Evolutionary conservation across 371 early-diverging fungal species (phyloP), one percentile per base, ranked within the genome.

Genomic region (Entomophthora muscae): DNA sequence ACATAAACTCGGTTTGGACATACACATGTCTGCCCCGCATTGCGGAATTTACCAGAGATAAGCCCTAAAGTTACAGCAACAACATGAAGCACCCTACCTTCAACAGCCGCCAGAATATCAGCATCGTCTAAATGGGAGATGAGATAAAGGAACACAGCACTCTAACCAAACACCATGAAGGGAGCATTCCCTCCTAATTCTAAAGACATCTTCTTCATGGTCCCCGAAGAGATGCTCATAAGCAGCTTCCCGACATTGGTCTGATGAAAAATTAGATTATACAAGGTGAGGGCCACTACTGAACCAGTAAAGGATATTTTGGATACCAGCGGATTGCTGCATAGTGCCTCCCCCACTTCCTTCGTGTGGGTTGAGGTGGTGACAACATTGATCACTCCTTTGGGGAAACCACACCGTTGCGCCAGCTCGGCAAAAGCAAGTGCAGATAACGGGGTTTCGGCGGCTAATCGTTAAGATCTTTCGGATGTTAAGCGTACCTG

Each of bases 181-280:
- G 95, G 83, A 10, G 95, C 92, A 65, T 90, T 90, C 60, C 89
- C 90, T 55, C 90, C 90, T 3, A 90, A 70, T 67, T 90, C 90
- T 73, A 90, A 69, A 17, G 89, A 85, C 0, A 88, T 68, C 64
- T 81, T 84, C 75, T 90, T 90, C 72, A 90, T 76, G 2, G 87
- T 87, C 33, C 77, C 70, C 0, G 87, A 71, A 22, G 84, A 73
- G 70, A 85, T 85, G n/a, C 73, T 66, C 83, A 86, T 78, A 62
- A 88, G 70, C 26, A 80, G 64, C 64, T 88, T 87, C 62, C 90
- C 90, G 2, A 85, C 83, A 21, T 70, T 71, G 2, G 85, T 84
- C 69, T 78, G 66, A 52, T 10, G 22, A 27, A 52, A 22, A n/a
- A 23, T n/a, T 24, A 53, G 53, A 42, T 10, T n/a, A 26, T n/a